Conservation (phyloP, 2,329 filamentous ascomycete genomes). For the Diaporthe amygdali region DNA sequence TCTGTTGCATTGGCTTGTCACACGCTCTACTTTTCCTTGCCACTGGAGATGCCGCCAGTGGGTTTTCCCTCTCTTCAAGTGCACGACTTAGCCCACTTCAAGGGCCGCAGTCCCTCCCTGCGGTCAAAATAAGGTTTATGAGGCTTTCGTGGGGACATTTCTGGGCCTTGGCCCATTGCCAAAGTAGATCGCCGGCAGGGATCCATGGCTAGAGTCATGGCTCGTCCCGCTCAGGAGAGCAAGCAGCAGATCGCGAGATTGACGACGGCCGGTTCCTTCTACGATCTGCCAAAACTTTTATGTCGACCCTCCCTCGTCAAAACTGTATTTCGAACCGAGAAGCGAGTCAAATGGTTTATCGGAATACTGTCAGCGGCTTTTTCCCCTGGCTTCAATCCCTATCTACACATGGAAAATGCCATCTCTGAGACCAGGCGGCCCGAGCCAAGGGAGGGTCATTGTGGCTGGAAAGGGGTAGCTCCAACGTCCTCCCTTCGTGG, state of each 20-base stretch:
- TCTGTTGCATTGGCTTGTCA: not conserved
- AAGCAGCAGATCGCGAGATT: too few species aligned
- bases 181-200: not conserved
- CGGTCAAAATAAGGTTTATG: conserved; percentile 4
- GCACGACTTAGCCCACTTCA: not conserved
- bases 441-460: not conserved
- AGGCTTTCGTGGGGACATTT: not conserved
- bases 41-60: not conserved
- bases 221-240: not conserved
- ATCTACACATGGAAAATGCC: not conserved
- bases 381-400: not conserved
- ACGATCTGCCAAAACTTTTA: not conserved
- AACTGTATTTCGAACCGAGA: not conserved
- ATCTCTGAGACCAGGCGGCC: not conserved
- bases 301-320: not conserved
- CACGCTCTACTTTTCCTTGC: not conserved
- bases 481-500: not conserved
- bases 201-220: not conserved
- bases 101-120: not conserved
- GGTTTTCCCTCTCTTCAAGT: not conserved
- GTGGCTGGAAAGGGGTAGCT: not conserved
- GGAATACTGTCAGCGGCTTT: not conserved
- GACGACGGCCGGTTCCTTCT: not conserved
- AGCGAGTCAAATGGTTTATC: not conserved
- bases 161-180: not conserved